Base-by-base conservation (phyloP, 2,329 filamentous ascomycete genomes). In the Phyllosticta capitalensis region DNA sequence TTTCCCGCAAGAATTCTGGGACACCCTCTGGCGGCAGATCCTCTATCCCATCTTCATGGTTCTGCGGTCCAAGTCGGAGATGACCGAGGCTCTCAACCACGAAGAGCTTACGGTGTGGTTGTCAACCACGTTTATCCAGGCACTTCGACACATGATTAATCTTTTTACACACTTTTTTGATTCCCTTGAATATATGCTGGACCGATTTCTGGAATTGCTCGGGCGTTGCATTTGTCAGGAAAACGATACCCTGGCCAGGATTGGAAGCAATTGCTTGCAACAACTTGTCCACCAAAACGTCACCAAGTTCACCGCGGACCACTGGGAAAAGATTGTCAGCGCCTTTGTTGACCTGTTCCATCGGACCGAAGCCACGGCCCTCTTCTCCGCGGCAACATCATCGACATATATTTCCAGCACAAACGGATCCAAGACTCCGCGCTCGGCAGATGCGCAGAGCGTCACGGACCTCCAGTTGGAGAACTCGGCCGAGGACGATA, bases 31-130 rank as follows among this genome's bases (percentile, higher is more conserved):
- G 92, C 85, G 92, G 55, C 94, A 99, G 71, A 83, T 99, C 61
- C 82, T 99, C 1, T 97, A 96, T 66, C 95, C 94, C 0, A 99
- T 99, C 65, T 99, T 99, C 76, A 92, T 97, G 82, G 95, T 99
- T 1, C 76, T 99, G 51, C 91, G 95, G 65, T 96, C 94, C 19
- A 90, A 94, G 64, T 95, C 92, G 0, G 94, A 99, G 72, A 95
- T 97, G 88, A 87, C 87, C 24, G 96, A 96, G 69, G 92, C 92
- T 14, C 83, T 92, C 38, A 97, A 92, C 68, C 92, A 96, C 67
- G 95, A 99, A 73, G 94, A 99, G 70, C 81, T 97, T 20, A 97
- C 94, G 0, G 94, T 99, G 2, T 99, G 94, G 94, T 81, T 99
- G 22, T 97, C 94, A 0, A 99, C 94, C 0, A 99, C 94, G 9